Conservation (phyloP, 208 protist genomes). For the Crithidia mellificae region DNA sequence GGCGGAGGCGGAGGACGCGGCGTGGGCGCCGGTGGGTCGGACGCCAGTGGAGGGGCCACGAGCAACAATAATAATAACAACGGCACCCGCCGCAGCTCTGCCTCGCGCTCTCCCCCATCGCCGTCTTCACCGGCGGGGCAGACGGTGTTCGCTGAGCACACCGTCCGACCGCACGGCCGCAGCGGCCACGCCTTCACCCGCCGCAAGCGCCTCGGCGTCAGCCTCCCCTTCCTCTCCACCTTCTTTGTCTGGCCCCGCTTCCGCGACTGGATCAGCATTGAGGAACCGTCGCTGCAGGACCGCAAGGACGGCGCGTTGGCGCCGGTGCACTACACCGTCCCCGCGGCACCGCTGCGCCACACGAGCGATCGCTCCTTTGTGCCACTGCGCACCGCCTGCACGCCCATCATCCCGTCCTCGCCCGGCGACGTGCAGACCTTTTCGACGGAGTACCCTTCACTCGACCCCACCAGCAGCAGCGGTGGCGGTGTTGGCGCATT, state of each 20-base stretch:
- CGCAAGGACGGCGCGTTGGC: conserved; percentile 40
- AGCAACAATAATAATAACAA: too few relatives aligned
- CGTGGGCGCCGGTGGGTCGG: not conserved
- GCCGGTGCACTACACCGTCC: conserved; percentile 19
- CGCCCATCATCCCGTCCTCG: not conserved
- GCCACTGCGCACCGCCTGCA: conserved; percentile 16
- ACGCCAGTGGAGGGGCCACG: not conserved
- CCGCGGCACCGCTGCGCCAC: conserved; percentile 12
- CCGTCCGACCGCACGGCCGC: conserved; percentile 14
- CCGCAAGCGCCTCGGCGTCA: conserved; percentile 52
- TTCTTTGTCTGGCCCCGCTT: conserved; percentile 53
- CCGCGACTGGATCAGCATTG: conserved; percentile 62
- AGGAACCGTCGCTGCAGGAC: conserved; percentile 65
- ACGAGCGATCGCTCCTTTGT: conserved; percentile 41
- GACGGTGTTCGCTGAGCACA: conserved; percentile 23
- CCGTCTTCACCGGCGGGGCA: conserved; percentile 3
- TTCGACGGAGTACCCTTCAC: conserved; percentile 13
- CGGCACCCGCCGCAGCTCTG: not conserved
- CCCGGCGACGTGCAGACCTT: not conserved
- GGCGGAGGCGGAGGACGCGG: too few relatives aligned
- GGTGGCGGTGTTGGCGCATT: not conserved
- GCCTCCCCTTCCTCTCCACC: conserved; percentile 56
- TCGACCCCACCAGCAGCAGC: not conserved
- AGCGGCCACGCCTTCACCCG: conserved; percentile 29
- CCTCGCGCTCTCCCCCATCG: not conserved